Evolutionary conservation across 768 basidiomycete species (phyloP), one percentile per base, ranked within the genome.

Genomic region (Mycena chlorophos): DNA sequence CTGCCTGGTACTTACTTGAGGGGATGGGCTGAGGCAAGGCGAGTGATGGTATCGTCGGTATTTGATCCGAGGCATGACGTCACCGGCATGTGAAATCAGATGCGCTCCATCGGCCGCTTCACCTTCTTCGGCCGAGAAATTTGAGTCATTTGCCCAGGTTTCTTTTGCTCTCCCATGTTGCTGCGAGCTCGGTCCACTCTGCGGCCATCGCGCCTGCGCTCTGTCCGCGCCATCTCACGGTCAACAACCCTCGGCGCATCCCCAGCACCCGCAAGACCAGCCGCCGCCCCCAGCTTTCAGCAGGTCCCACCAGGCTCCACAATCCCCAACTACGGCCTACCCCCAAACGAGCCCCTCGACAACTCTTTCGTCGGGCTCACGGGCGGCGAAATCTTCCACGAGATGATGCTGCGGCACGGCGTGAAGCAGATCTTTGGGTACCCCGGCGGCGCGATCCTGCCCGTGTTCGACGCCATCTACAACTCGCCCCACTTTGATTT

Each of bases 401-500:
- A 99, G 75, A 98, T 99, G 96, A 96, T 99, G 92, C 86, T 95
- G 58, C 83, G 95, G 42, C 97, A 99, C 68, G 85, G 81, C 55
- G 95, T 98, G 63, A 97, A 95, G 72, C 92, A 98, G 66, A 82
- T 99, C 43, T 98, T 99, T 66, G 96, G 96, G 31, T 99, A 98
- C 73, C 96, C 96, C 5, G 95, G 95, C 40, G 96, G 96, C 55
- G 97, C 96, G 39, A 98, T 98, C 71, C 85, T 98, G 29, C 97
- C 96, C 58, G 96, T 99, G 17, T 99, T 98, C 73, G 96, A 99
- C 70, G 97, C 97, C 69, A 99, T 98, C 73, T 89, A 98, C 81
- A 88, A 96, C 71, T 96, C 94, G 6, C 82, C 85, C 2, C 88
- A 97, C 71, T 98, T 98, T 63, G 86, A 97, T 56, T 98, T 98